Evolutionary conservation across 495 filamentous ascomycete species (phyloP), one percentile per base, ranked within the genome.

Genomic region (Articulospora tetracladia): DNA sequence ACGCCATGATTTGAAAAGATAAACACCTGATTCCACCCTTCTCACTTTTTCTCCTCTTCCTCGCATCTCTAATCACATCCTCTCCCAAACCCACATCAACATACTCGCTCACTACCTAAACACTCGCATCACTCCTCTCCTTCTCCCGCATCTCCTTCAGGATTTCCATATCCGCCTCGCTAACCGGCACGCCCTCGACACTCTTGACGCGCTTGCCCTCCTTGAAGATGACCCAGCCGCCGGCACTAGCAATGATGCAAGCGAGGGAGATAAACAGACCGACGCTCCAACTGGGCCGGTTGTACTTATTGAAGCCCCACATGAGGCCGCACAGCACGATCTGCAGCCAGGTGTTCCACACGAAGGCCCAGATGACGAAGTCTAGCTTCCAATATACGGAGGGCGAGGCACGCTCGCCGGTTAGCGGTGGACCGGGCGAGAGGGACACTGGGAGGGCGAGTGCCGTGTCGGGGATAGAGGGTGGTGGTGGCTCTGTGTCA

Each of bases 301-400:
- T 72, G 67, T 79, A 84, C 17, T 90, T 76, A 65, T 90, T 88
- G 67, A 84, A 75, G 0, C 80, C 86, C 88, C 89, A 96, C 91
- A 96, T 96, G 68, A 89, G 85, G 4, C 79, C 82, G 28, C 83
- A 87, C 1, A 96, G 76, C 0, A 78, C 79, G 34, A 69, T 73
- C 68, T 94, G 91, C 11, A 92, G 77, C 61, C 93, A 80, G 0
- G 89, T 92, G 68, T 96, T 94, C 67, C 74, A 70, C 11, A 91
- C 77, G 66, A 88, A 90, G 47, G 76, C 74, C 86, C 86, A 92
- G 54, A 94, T 78, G 10, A 90, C 83, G 52, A 90, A 88, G 56
- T 93, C 89, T 66, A 93, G 69, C 72, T 88, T 92, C 91, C 90
- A 93, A 13, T 78, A 62, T 39, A 69, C 66, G 0, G 89, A 89